Evolutionary conservation across 352 stramenopile species (phyloP).

Genomic region (Phytophthora pluvialis): DNA sequence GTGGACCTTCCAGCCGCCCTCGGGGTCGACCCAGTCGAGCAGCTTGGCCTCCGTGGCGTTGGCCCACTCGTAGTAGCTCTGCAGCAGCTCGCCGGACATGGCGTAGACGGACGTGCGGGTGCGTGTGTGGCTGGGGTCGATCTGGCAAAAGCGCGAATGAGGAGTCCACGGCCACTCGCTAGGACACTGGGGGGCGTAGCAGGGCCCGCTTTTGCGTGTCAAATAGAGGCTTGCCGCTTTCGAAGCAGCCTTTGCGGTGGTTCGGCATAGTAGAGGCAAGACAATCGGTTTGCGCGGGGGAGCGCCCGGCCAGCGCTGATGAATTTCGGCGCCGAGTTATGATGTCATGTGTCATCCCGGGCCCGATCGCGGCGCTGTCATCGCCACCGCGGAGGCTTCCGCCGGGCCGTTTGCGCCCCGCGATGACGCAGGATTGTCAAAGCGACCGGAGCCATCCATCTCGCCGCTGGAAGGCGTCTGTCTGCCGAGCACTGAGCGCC

Average conservation of each 20-base stretch:
- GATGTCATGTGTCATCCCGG: slow-evolving; percentile 33
- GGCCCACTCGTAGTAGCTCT: slow-evolving; percentile 65
- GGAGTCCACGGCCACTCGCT: slow-evolving; percentile 2
- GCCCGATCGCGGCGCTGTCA: slow-evolving; percentile 18
- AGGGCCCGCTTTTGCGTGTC: slow-evolving; percentile 27
- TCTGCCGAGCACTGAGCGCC: background rate
- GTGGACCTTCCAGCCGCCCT: slow-evolving; percentile 61
- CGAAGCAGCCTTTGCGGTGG: slow-evolving; percentile 27
- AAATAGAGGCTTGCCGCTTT: slow-evolving; percentile 10
- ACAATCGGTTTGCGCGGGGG: slow-evolving; percentile 28
- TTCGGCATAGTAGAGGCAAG: slow-evolving; percentile 24
- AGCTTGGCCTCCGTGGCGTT: slow-evolving; percentile 54
- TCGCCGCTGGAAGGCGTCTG: slow-evolving; percentile 1
- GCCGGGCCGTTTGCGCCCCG: slow-evolving; percentile 5
- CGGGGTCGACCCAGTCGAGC: slow-evolving; percentile 64
- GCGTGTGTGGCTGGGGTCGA: background rate
- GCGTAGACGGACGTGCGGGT: slow-evolving; percentile 7
- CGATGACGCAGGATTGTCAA: slow-evolving; percentile 35
- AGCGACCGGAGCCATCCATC: slow-evolving; percentile 19
- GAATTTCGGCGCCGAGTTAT: slow-evolving; percentile 34
- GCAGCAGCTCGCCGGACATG: slow-evolving; percentile 43
- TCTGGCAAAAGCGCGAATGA: slow-evolving; percentile 46
- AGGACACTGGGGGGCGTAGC: slow-evolving; percentile 1
- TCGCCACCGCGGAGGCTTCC: slow-evolving; percentile 11
- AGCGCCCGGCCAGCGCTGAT: slow-evolving; percentile 22